Conservation (phyloP, 148 eudicot genomes). For the Euryodendron excelsum region DNA sequence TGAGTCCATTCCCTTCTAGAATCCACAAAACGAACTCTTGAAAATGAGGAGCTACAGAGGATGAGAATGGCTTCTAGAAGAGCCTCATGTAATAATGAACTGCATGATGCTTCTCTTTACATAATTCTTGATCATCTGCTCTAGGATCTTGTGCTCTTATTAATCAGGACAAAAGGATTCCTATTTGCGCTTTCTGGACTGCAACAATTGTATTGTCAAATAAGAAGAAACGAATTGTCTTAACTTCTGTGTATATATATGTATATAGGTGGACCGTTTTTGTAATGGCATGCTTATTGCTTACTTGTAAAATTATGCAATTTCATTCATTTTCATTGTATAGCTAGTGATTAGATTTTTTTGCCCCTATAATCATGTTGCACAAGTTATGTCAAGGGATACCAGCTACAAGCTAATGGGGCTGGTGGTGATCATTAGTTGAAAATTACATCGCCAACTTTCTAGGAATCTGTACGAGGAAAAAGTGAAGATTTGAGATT, state of each 20-base stretch:
- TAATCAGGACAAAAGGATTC: background rate
- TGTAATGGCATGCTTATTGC: too few species aligned
- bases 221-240: background rate
- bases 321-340: background rate
- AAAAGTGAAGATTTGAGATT: background rate
- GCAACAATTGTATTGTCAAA: background rate
- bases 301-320: background rate
- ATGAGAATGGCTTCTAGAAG: background rate
- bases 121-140: background rate
- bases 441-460: background rate
- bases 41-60: background rate
- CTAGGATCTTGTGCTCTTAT: background rate
- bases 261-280: too few species aligned
- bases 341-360: background rate
- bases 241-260: too few species aligned
- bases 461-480: slow-evolving; percentile 16
- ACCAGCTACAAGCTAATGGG: background rate
- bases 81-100: background rate
- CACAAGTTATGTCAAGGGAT: slow-evolving; percentile 13
- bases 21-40: background rate
- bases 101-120: background rate
- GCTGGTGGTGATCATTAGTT: slow-evolving; percentile 13
- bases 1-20: slow-evolving; percentile 10
- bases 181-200: background rate
- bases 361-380: slow-evolving; percentile 20